These are phyloP conservation scores for Gymnopus androsaceus DNA, from an alignment of 1,284 basidiomycete species.

Conservation along the genomic window DNA sequence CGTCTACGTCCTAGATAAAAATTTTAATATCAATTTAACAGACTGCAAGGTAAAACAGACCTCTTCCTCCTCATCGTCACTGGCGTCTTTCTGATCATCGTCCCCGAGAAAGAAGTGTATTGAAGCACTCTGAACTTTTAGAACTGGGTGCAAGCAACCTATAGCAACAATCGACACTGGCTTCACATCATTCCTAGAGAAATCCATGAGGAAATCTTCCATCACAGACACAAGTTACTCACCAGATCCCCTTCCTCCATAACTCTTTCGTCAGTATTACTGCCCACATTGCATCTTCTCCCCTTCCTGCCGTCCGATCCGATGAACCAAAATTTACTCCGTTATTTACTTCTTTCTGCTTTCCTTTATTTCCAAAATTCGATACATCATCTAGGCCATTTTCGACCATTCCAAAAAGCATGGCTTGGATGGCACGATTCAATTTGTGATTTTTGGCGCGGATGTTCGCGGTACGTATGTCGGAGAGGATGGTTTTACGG, in stretches of 20 bases:
- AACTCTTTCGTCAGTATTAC: conserved; percentile 92
- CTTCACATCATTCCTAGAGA: conserved; percentile 82
- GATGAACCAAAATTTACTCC: conserved; percentile 29
- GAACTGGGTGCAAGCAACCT: conserved; percentile 91
- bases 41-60: conserved; percentile 33
- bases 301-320: conserved; percentile 47
- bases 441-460: conserved; percentile 93
- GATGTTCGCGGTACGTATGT: conserved; percentile 90
- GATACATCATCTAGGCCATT: conserved; percentile 78
- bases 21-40: not conserved
- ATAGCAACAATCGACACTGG: conserved; percentile 91
- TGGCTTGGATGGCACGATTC: conserved; percentile 94
- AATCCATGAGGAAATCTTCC: not conserved
- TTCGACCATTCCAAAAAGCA: conserved; percentile 96
- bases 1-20: conserved; percentile 56
- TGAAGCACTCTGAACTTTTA: conserved; percentile 94
- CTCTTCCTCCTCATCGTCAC: conserved; percentile 73
- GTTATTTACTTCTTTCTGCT: conserved; percentile 49
- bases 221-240: conserved; percentile 26
- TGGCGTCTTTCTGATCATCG: conserved; percentile 71
- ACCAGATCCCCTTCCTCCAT: conserved; percentile 95
- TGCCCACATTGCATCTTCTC: conserved; percentile 97
- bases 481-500: conserved; percentile 94
- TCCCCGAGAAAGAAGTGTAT: conserved; percentile 97
- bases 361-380: conserved; percentile 81